phyloP scores from a whole-genome alignment of 441 rosid genomes.

The Iberis amara region DNA sequence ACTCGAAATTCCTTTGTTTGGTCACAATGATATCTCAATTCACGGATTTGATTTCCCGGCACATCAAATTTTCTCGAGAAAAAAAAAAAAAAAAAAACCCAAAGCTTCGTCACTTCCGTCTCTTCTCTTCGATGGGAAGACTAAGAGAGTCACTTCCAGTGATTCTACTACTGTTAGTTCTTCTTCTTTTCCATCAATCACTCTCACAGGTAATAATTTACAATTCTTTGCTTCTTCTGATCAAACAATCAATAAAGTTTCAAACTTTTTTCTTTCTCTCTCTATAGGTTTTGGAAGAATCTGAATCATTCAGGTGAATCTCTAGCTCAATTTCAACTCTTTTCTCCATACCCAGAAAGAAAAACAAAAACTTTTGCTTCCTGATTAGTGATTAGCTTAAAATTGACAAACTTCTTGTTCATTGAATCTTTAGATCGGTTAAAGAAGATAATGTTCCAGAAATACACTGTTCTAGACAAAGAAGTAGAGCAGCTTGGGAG shows the following conservation, averaged over 20 bases:
- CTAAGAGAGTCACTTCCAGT: conserved; percentile 17
- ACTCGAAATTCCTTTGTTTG: conserved; percentile 4
- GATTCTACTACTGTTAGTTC: conserved; percentile 17
- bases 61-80: not conserved
- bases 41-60: not conserved
- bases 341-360: not conserved
- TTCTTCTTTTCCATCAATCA: conserved; percentile 24
- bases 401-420: no score
- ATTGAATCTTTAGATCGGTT: conserved; percentile 35
- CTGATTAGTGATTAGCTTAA: not conserved
- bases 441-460: conserved; percentile 44
- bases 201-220: conserved; percentile 28
- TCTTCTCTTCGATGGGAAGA: conserved; percentile 26
- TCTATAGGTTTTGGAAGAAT: conserved; percentile 21
- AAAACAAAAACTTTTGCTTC: not conserved
- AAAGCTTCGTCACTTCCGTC: not conserved
- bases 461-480: conserved; percentile 84
- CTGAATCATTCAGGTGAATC: conserved; percentile 23
- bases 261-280: not conserved
- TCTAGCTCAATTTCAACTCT: conserved; percentile 2
- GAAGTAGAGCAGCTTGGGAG: conserved; percentile 85
- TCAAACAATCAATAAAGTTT: not conserved
- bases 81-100: not conserved
- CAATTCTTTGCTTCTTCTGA: not conserved
- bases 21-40: conserved; percentile 4